A percentile compares a stretch with the other conserved stretches of the same genome.
phyloP scores from a whole-genome alignment of 2,329 filamentous ascomycete genomes.

The Apiospora pterosperma region DNA sequence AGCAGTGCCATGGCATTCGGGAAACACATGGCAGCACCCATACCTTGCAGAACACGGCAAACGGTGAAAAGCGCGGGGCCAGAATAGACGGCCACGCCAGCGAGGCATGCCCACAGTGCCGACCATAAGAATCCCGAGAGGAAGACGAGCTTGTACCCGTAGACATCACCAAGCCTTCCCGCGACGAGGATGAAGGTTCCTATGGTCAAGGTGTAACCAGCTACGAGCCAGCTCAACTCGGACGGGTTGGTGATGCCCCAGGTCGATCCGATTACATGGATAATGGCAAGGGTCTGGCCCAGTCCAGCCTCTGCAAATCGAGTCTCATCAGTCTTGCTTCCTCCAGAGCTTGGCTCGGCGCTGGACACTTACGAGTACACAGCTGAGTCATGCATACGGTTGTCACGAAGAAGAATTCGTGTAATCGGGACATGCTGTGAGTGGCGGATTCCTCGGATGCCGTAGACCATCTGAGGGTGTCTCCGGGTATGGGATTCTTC shows the following conservation, averaged over 20 bases:
- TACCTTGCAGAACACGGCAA: slow-evolving; percentile 53
- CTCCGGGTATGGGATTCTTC: neutral
- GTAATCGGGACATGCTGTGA: slow-evolving; percentile 13
- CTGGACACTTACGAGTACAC: slow-evolving; percentile 29
- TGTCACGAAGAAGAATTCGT: slow-evolving; percentile 35
- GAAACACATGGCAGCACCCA: slow-evolving; percentile 59
- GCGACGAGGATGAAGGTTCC: slow-evolving; percentile 57
- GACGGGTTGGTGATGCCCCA: slow-evolving; percentile 41
- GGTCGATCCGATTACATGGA: slow-evolving; percentile 42
- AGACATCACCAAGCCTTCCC: slow-evolving; percentile 54
- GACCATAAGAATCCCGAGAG: slow-evolving; percentile 54
- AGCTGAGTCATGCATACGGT: slow-evolving; percentile 45
- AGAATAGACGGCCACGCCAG: slow-evolving; percentile 41
- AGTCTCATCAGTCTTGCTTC: neutral
- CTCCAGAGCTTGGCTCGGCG: neutral
- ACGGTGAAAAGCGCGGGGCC: slow-evolving; percentile 37
- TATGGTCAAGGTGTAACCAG: slow-evolving; percentile 52
- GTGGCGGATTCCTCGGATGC: neutral
- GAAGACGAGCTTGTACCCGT: slow-evolving; percentile 54
- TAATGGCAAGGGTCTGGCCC: slow-evolving; percentile 43
- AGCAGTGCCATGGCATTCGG: slow-evolving; percentile 64
- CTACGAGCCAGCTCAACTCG: slow-evolving; percentile 53
- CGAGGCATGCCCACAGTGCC: slow-evolving; percentile 47
- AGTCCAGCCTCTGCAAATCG: slow-evolving; percentile 35
- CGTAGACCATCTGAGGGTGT: neutral